These are phyloP conservation scores for Solanum hybrid DNA, from an alignment of 305 asterid species.

Conservation along the genomic window DNA sequence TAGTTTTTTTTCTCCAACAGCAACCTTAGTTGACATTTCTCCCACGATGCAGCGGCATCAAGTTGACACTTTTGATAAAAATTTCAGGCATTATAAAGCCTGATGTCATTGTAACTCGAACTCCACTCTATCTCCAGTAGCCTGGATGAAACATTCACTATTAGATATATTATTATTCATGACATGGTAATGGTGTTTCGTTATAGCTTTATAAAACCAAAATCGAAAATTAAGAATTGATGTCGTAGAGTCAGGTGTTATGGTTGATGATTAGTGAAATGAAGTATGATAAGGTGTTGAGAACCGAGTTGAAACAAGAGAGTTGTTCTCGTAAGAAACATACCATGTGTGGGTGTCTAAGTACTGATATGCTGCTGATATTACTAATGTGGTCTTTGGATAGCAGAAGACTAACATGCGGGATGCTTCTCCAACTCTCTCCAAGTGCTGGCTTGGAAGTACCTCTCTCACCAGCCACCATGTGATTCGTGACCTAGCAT, in stretches of 20 bases:
- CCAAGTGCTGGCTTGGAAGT: slow-evolving; percentile 77
- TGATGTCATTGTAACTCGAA: background rate
- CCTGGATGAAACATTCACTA: background rate
- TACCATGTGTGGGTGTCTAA: slow-evolving; percentile 74
- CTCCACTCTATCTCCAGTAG: slow-evolving; percentile 6
- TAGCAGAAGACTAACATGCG: slow-evolving; percentile 66
- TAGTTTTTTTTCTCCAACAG: background rate
- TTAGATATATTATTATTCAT: background rate
- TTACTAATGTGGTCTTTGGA: slow-evolving; percentile 31
- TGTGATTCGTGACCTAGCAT: slow-evolving; percentile 73
- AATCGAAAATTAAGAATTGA: background rate
- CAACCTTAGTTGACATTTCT: background rate
- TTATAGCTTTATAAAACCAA: background rate
- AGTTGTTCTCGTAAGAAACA: background rate
- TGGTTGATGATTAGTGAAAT: background rate
- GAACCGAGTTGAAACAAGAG: background rate
- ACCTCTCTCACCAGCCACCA: slow-evolving; percentile 80
- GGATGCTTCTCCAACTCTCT: slow-evolving; percentile 84
- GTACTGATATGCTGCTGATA: slow-evolving; percentile 40
- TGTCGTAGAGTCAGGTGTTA: background rate
- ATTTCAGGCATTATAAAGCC: background rate
- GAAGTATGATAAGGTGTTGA: background rate
- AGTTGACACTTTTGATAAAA: background rate
- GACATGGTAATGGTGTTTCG: background rate
- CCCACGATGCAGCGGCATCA: background rate